These are phyloP conservation scores for Gossypium stocksii DNA, from an alignment of 345 rosid species.

Conservation along the genomic window DNA sequence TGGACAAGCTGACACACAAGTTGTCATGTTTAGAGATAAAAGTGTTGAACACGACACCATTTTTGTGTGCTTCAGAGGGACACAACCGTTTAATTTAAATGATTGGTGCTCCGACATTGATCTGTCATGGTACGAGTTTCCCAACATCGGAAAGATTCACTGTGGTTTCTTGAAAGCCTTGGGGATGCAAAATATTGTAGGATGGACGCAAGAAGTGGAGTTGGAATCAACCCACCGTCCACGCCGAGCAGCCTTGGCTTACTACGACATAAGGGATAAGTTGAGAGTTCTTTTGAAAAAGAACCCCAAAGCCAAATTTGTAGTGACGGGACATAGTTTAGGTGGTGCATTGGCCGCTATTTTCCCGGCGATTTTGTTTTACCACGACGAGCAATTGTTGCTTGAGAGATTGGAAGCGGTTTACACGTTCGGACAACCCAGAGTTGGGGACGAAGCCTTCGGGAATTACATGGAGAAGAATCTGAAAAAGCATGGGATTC, in stretches of 20 bases:
- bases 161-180: conserved; percentile 81
- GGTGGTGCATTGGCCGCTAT: conserved; percentile 80
- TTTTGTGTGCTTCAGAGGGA: conserved; percentile 64
- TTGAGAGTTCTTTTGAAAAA: conserved; percentile 29
- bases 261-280: conserved; percentile 51
- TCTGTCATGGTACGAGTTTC: conserved; percentile 68
- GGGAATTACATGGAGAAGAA: conserved; percentile 50
- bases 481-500: conserved; percentile 28
- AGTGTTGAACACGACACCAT: conserved; percentile 32
- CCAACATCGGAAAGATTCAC: conserved; percentile 55
- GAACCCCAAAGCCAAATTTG: conserved; percentile 31
- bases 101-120: conserved; percentile 71
- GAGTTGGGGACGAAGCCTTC: conserved; percentile 63
- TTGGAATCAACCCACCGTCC: conserved; percentile 11
- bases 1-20: conserved; percentile 54
- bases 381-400: conserved; percentile 46
- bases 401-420: conserved; percentile 53
- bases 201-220: conserved; percentile 47
- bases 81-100: conserved; percentile 51
- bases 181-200: conserved; percentile 51
- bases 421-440: conserved; percentile 75
- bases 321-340: conserved; percentile 69
- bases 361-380: conserved; percentile 44
- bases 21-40: conserved; percentile 40
- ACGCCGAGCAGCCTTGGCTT: conserved; percentile 38